Percentiles rank a stretch among this genome's conserved stretches.
These are phyloP conservation scores for Aureobasidium mangrovei DNA, from an alignment of 2,329 filamentous ascomycete species.

Conservation along the genomic window DNA sequence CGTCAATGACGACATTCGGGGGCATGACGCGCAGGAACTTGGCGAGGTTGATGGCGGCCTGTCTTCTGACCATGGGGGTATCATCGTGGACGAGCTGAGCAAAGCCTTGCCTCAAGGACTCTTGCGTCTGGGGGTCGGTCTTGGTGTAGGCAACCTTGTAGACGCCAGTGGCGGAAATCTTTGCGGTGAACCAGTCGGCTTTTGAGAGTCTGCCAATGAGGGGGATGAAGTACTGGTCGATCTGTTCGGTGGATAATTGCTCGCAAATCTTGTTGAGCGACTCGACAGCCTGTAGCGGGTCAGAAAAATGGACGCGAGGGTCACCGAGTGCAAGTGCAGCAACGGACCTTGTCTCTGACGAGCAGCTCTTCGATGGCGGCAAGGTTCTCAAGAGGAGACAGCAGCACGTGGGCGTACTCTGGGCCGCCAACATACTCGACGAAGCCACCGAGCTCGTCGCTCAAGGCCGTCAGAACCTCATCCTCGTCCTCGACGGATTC, in stretches of 20 bases:
- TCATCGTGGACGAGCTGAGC: slow-evolving; percentile 92
- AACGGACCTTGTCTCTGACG: slow-evolving; percentile 86
- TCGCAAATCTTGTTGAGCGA: slow-evolving; percentile 99
- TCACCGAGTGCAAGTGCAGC: slow-evolving; percentile 14
- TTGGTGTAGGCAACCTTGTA: slow-evolving; percentile 92
- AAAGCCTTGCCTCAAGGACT: slow-evolving; percentile 86
- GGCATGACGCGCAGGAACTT: slow-evolving; percentile 98
- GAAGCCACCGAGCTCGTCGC: slow-evolving; percentile 92
- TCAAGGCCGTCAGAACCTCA: slow-evolving; percentile 92
- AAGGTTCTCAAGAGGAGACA: slow-evolving; percentile 94
- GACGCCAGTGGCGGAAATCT: slow-evolving; percentile 93
- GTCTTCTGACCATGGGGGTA: slow-evolving; percentile 96
- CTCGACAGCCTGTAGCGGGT: slow-evolving; percentile 70
- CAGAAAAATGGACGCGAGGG: slow-evolving; percentile 18
- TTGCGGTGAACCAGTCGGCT: slow-evolving; percentile 99
- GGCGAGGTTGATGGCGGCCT: slow-evolving; percentile 89
- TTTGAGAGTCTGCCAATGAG: slow-evolving; percentile 93
- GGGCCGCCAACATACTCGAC: slow-evolving; percentile 96
- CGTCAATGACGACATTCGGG: slow-evolving; percentile 80
- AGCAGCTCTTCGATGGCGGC: slow-evolving; percentile 97
- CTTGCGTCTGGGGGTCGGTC: slow-evolving; percentile 78
- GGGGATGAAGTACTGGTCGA: slow-evolving; percentile 96
- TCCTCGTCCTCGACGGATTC: slow-evolving; percentile 99
- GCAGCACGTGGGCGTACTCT: slow-evolving; percentile 87
- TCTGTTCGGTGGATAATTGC: slow-evolving; percentile 80